Conservation (phyloP, 108 stramenopile species). For the Hondaea fermentalgiana region DNA sequence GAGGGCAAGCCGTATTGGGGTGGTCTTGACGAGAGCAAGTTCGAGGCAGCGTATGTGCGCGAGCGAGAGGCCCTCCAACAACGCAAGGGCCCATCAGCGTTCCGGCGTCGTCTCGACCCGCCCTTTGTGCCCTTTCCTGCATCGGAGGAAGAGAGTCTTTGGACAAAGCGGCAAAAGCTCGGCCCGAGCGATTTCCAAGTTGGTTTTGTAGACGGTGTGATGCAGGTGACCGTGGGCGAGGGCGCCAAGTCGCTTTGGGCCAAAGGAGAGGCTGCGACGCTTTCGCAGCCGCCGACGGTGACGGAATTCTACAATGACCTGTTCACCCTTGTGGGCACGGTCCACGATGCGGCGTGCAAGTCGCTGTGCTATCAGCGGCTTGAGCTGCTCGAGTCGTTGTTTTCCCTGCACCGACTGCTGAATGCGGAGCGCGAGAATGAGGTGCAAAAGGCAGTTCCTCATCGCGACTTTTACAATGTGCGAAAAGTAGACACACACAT, state of each 20-base stretch:
- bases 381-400: conserved; percentile 45
- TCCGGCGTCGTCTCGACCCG: background rate
- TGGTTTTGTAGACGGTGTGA: background rate
- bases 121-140: background rate
- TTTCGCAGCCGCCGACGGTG: background rate
- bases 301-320: conserved; percentile 25
- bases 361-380: conserved; percentile 25
- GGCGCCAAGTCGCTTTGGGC: background rate
- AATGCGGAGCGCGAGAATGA: conserved; percentile 35
- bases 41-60: background rate
- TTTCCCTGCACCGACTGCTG: conserved; percentile 48
- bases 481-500: conserved; percentile 99
- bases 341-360: conserved; percentile 24
- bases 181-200: background rate
- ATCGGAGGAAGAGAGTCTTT: background rate
- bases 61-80: background rate
- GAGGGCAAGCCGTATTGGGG: background rate
- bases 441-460: conserved; percentile 49
- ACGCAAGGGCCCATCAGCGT: background rate
- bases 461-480: conserved; percentile 89
- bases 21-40: background rate
- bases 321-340: background rate
- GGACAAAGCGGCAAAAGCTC: background rate
- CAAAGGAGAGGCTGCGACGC: background rate
- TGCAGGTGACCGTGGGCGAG: background rate